Evolutionary conservation across 2,329 filamentous ascomycete genomes (phyloP).

Genomic region (Capronia epimyces): DNA sequence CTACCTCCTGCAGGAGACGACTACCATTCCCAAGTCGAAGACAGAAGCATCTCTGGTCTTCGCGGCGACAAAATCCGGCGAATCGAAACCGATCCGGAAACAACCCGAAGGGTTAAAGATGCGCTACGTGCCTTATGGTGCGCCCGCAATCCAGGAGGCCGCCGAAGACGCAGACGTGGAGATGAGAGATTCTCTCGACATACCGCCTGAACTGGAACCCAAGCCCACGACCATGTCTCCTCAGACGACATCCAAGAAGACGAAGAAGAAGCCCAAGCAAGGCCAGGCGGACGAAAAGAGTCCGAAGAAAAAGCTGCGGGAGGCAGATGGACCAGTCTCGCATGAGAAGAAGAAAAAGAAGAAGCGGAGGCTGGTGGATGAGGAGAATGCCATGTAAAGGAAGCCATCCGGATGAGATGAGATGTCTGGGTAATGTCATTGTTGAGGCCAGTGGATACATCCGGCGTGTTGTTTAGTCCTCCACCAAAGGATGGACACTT

Average conservation of each 20-base stretch:
- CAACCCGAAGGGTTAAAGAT: conserved; percentile 42
- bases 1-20: conserved; percentile 26
- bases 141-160: neutral
- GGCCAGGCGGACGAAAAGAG: conserved; percentile 3
- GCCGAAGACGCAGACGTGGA: conserved; percentile 15
- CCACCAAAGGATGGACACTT: too few species aligned
- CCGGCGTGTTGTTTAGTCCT: too few species aligned
- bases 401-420: neutral
- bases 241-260: neutral
- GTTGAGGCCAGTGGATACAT: too few species aligned
- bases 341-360: conserved; percentile 23
- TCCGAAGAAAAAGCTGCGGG: conserved; percentile 6
- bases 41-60: conserved; percentile 12
- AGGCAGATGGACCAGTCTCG: conserved; percentile 1
- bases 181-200: conserved; percentile 13
- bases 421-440: too few species aligned
- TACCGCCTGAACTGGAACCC: conserved; percentile 7
- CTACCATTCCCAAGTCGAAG: conserved; percentile 2
- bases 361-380: conserved; percentile 16
- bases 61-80: conserved; percentile 22
- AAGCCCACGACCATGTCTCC: too few species aligned
- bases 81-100: conserved; percentile 36
- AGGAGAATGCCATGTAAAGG: conserved; percentile 7
- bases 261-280: conserved; percentile 2
- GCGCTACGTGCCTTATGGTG: conserved; percentile 42